A percentile compares a stretch with the other conserved stretches of the same genome.
Conservation (phyloP, 1,284 basidiomycete species). For the Apiotrichum veenhuisii region DNA sequence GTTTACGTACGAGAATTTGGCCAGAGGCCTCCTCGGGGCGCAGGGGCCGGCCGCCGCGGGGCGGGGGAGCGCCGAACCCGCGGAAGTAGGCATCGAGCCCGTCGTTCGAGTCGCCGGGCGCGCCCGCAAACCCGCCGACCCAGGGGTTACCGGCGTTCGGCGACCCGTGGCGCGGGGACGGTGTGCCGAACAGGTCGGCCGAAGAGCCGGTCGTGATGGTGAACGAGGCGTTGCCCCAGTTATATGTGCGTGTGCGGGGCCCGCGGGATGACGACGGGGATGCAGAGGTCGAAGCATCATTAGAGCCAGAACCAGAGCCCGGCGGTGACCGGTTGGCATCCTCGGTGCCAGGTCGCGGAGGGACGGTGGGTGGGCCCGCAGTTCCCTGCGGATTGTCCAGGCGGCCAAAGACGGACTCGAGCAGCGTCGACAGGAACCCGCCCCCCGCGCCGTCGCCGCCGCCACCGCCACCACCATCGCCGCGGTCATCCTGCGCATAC, state of each 20-base stretch:
- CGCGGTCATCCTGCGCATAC: constrained; percentile 4
- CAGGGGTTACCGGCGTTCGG: constrained; percentile 7
- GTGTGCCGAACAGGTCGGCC: neutral
- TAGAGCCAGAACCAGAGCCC: too few relatives aligned
- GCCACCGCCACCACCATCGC: constrained; percentile 4
- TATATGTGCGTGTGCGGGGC: constrained; percentile 1
- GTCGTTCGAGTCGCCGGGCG: constrained; percentile 7
- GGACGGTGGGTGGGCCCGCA: neutral
- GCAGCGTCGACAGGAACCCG: constrained; percentile 2
- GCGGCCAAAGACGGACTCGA: constrained; percentile 7
- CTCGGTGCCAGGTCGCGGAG: neutral
- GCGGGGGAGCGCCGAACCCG: constrained; percentile 25
- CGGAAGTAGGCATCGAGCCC: constrained; percentile 27
- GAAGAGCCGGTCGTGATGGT: neutral
- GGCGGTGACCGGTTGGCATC: neutral
- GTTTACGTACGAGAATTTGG: constrained; percentile 22
- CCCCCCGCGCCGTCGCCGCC: neutral
- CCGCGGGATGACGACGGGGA: neutral
- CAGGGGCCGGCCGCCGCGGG: constrained; percentile 1
- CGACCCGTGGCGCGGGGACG: neutral
- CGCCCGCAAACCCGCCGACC: constrained; percentile 9
- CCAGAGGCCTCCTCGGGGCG: constrained; percentile 3
- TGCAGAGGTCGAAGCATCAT: too few relatives aligned
- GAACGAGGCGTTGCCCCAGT: neutral
- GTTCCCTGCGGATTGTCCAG: neutral